Evolutionary conservation across 2,329 filamentous ascomycete genomes (phyloP).

Genomic region (Basipetospora chlamydospora): DNA sequence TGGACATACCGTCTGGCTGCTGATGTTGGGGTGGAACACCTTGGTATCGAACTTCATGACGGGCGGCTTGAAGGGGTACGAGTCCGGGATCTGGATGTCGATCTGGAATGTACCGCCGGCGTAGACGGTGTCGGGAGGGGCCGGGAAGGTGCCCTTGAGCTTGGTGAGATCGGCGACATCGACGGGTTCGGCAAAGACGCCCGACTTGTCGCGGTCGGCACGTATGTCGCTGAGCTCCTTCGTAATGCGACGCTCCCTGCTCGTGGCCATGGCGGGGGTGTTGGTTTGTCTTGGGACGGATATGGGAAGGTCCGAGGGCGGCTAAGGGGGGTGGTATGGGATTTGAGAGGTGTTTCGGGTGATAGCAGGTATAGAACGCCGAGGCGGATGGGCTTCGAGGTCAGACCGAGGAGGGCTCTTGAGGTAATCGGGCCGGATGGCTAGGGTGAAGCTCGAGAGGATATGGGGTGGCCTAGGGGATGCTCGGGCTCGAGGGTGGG

Average conservation of each 20-base stretch:
- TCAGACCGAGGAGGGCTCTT: too few species aligned
- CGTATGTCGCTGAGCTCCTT: slow-evolving; percentile 69
- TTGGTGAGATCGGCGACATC: slow-evolving; percentile 61
- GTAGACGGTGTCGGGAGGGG: slow-evolving; percentile 86
- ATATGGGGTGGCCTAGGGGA: too few species aligned
- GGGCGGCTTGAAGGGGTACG: slow-evolving; percentile 89
- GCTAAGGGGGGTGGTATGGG: too few species aligned
- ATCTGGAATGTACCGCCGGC: slow-evolving; percentile 71
- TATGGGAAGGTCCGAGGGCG: too few species aligned
- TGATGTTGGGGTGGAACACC: slow-evolving; percentile 96
- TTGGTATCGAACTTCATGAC: slow-evolving; percentile 83
- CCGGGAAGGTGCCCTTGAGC: slow-evolving; percentile 68
- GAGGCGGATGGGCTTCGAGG: too few species aligned
- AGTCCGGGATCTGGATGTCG: slow-evolving; percentile 73
- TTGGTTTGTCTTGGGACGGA: too few species aligned
- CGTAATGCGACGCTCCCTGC: slow-evolving; percentile 44
- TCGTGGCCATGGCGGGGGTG: slow-evolving; percentile 27
- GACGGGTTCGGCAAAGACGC: slow-evolving; percentile 55
- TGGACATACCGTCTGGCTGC: slow-evolving; percentile 77
- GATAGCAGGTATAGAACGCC: too few species aligned
- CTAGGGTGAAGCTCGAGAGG: too few species aligned
- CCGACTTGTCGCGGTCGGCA: slow-evolving; percentile 56
- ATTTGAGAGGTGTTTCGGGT: too few species aligned
- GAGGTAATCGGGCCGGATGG: too few species aligned
- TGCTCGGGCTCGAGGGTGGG: too few species aligned